These are phyloP conservation scores for Colletotrichum kahawae DNA, from an alignment of 2,329 filamentous ascomycete genomes.

Conservation along the genomic window DNA sequence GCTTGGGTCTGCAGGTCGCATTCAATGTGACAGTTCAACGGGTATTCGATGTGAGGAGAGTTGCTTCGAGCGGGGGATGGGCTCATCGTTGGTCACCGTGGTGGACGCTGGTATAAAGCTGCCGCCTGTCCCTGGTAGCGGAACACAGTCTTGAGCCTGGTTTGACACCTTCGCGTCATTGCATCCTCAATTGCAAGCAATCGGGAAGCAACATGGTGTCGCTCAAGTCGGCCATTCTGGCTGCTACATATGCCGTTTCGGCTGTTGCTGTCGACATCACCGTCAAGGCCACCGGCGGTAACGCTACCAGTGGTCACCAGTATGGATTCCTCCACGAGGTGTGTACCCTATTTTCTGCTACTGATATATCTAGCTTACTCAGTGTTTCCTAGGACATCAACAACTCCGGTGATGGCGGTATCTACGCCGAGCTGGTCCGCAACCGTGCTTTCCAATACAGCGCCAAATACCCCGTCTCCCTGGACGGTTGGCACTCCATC, in stretches of 20 bases:
- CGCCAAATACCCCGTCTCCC: constrained; percentile 43
- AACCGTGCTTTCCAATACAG: constrained; percentile 73
- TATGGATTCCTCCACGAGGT: constrained; percentile 53
- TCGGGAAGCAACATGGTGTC: constrained; percentile 19
- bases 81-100: not conserved
- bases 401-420: constrained; percentile 73
- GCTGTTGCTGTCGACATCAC: constrained; percentile 45
- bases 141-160: fast-evolving
- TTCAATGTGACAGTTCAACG: not conserved
- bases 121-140: not conserved
- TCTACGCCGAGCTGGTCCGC: constrained; percentile 73
- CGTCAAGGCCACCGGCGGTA: constrained; percentile 42
- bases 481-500: constrained; percentile 51
- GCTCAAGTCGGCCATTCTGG: constrained; percentile 24
- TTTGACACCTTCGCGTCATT: constrained; percentile 7
- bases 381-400: constrained; percentile 58
- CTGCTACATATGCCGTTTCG: constrained; percentile 24
- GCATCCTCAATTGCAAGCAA: not conserved
- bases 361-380: not conserved
- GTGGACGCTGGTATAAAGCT: not conserved
- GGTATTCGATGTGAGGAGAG: not conserved
- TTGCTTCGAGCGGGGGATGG: not conserved
- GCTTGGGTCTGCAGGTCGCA: not conserved
- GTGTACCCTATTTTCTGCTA: not conserved
- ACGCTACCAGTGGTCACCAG: constrained; percentile 47